A percentile compares a stretch with the other conserved stretches of the same genome.
These are phyloP conservation scores for Clavulina sp. DNA, from an alignment of 768 basidiomycete species.

Conservation along the genomic window DNA sequence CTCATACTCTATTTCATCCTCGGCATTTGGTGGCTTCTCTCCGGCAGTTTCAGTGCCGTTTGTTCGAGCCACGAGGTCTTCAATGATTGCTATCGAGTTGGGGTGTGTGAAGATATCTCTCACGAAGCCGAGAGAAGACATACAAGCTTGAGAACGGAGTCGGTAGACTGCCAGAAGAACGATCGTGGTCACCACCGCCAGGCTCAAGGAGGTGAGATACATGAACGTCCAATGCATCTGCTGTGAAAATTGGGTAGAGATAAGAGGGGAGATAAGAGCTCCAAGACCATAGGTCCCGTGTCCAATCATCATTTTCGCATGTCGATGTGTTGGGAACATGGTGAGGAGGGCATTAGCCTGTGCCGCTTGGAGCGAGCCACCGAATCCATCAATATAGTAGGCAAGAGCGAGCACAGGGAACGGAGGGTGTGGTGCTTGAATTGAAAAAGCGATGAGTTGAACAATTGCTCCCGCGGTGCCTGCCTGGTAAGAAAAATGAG, in stretches of 20 bases:
- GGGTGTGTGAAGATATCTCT: too few species aligned
- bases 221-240: conserved; percentile 56
- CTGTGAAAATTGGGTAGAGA: conserved; percentile 65
- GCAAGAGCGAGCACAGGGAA: conserved; percentile 29
- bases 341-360: conserved; percentile 32
- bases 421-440: conserved; percentile 27
- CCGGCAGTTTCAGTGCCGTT: not conserved
- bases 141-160: conserved; percentile 15
- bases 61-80: not conserved
- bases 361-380: conserved; percentile 26
- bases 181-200: conserved; percentile 41
- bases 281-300: conserved; percentile 27
- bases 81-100: not conserved
- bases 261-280: conserved; percentile 39
- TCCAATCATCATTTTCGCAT: conserved; percentile 25
- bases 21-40: not conserved
- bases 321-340: conserved; percentile 23
- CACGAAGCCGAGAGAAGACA: not conserved
- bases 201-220: conserved; percentile 48
- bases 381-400: conserved; percentile 29
- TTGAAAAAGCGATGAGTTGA: conserved; percentile 19
- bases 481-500: too few species aligned
- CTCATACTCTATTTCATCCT: conserved; percentile 1
- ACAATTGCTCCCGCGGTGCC: too few species aligned
- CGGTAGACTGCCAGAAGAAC: conserved; percentile 42